Evolutionary conservation across 176 grass and related monocot genomes (phyloP).

Genomic region (Ampelocalamus luodianensis): DNA sequence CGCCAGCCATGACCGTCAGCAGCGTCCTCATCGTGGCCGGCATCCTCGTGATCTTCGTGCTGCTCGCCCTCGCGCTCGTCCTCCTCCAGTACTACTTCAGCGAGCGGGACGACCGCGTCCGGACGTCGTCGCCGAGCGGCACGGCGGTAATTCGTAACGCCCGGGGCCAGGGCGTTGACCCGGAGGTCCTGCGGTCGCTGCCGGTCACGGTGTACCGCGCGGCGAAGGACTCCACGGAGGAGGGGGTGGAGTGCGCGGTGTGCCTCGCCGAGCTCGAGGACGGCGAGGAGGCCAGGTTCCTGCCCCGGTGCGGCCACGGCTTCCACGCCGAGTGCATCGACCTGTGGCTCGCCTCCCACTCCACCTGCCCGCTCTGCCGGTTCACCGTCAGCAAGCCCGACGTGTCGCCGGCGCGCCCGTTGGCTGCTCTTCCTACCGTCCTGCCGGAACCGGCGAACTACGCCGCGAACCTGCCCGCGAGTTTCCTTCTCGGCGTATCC

Average conservation of each 20-base stretch:
- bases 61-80: slow-evolving; percentile 36
- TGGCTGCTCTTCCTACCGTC: slow-evolving; percentile 32
- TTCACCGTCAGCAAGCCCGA: slow-evolving; percentile 58
- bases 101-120: background rate
- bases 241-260: slow-evolving; percentile 55
- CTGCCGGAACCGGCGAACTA: slow-evolving; percentile 53
- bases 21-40: background rate
- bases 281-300: slow-evolving; percentile 56
- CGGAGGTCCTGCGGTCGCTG: slow-evolving; percentile 51
- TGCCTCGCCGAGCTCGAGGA: slow-evolving; percentile 75
- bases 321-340: slow-evolving; percentile 72
- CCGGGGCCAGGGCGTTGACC: slow-evolving; percentile 1
- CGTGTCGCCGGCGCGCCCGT: background rate
- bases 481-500: slow-evolving; percentile 40
- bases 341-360: slow-evolving; percentile 53
- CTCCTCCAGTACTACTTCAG: slow-evolving; percentile 18
- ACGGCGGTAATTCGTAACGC: background rate
- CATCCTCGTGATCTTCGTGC: slow-evolving; percentile 27
- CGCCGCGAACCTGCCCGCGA: slow-evolving; percentile 55
- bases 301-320: slow-evolving; percentile 61
- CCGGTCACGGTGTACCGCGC: slow-evolving; percentile 45
- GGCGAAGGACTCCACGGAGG: slow-evolving; percentile 22
- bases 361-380: slow-evolving; percentile 73
- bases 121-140: background rate
- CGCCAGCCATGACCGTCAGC: background rate